Percentiles rank a stretch among this genome's conserved stretches.
Evolutionary conservation across 1,284 basidiomycete species (phyloP).

Genomic region (Phaffia rhodozyma): DNA sequence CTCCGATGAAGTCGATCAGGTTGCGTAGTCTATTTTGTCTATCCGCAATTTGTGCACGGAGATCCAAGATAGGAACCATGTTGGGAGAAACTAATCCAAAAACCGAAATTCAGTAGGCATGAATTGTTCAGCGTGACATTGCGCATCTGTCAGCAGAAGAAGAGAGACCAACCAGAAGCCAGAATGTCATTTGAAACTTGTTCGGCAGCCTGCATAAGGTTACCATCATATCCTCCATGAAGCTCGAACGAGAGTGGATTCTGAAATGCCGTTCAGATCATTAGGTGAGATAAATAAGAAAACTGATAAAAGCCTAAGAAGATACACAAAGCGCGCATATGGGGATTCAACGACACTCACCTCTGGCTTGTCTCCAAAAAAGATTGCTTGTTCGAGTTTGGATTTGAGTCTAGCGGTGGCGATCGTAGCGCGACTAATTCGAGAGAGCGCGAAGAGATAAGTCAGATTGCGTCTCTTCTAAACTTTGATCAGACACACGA

Average conservation of each 20-base stretch:
- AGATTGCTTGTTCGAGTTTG: constrained; percentile 44
- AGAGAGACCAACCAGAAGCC: constrained; percentile 29
- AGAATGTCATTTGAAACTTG: constrained; percentile 39
- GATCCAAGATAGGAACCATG: constrained; percentile 62
- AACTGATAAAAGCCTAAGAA: neutral
- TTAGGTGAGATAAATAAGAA: neutral
- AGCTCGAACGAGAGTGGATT: constrained; percentile 44
- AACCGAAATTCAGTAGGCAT: neutral
- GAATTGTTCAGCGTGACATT: neutral
- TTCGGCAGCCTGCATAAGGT: constrained; percentile 39
- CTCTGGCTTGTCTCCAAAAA: constrained; percentile 39
- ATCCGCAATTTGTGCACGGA: constrained; percentile 63
- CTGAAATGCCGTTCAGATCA: constrained; percentile 20
- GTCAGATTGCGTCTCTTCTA: constrained; percentile 7
- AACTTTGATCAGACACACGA: neutral
- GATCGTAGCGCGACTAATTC: neutral
- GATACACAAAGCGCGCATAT: neutral
- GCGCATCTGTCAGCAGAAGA: too few species aligned
- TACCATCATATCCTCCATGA: constrained; percentile 34
- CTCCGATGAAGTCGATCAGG: constrained; percentile 76
- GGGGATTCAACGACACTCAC: constrained; percentile 16
- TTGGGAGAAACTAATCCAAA: constrained; percentile 50
- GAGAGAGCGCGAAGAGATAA: neutral
- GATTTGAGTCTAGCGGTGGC: constrained; percentile 35
- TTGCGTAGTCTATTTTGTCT: constrained; percentile 64